A percentile compares a stretch with the other conserved stretches of the same genome.
phyloP scores from a whole-genome alignment of 768 basidiomycete genomes.

The Podaxis mareebaensis region DNA sequence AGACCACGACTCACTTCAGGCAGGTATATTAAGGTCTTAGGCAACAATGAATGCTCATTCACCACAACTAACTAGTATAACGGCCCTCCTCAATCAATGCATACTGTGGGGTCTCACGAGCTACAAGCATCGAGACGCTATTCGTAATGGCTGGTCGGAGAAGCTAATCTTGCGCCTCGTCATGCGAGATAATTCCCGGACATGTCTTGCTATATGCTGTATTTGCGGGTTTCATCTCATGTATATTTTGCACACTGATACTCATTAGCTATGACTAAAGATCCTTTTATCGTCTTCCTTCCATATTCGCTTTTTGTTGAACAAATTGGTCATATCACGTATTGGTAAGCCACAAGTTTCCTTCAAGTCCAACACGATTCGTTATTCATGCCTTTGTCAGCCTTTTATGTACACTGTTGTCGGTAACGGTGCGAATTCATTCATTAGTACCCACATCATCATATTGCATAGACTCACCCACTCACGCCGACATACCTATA shows the following conservation, averaged over 20 bases:
- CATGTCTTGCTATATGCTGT: conserved; percentile 4
- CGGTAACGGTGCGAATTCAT: neutral
- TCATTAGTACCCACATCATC: neutral
- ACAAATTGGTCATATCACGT: conserved; percentile 3
- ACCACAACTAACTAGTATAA: neutral
- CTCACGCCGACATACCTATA: neutral
- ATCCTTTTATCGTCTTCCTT: neutral
- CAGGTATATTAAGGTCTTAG: neutral
- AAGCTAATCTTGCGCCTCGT: conserved; percentile 1
- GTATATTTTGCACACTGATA: neutral
- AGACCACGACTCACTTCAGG: neutral
- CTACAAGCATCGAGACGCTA: neutral
- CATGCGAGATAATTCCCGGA: conserved; percentile 5
- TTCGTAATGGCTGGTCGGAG: neutral
- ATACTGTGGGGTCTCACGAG: conserved; percentile 1
- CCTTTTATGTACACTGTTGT: neutral
- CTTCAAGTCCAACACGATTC: too few species aligned
- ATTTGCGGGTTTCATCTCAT: neutral
- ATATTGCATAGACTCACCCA: neutral
- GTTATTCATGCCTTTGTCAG: neutral
- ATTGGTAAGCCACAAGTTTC: neutral
- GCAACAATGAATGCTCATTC: neutral
- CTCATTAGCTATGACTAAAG: neutral
- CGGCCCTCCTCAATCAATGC: neutral
- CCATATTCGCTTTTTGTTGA: conserved; percentile 1